A percentile compares a stretch with the other conserved stretches of the same genome.
phyloP scores from a whole-genome alignment of 1,139 yeast species.

The Spencermartinsiella ligniputridi region DNA sequence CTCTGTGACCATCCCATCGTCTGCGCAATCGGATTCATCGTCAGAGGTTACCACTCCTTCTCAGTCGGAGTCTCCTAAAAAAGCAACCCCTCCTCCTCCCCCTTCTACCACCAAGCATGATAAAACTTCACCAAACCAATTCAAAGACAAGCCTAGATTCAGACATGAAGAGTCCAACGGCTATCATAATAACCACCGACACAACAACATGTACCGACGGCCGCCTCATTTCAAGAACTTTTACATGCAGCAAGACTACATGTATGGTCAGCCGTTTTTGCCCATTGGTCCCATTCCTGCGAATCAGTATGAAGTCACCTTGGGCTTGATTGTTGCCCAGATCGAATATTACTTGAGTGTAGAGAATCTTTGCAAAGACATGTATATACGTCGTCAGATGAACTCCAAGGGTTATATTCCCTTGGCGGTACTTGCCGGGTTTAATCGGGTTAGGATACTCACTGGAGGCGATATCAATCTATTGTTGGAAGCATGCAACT shows the following conservation, averaged over 20 bases:
- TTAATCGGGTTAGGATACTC: slow-evolving; percentile 65
- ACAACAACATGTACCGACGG: slow-evolving; percentile 9
- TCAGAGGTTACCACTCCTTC: too few species aligned
- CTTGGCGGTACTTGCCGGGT: slow-evolving; percentile 57
- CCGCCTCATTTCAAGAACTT: slow-evolving; percentile 22
- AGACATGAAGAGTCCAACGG: slow-evolving; percentile 7
- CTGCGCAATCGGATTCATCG: too few species aligned
- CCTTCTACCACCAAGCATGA: slow-evolving; percentile 1
- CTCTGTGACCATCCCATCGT: too few species aligned
- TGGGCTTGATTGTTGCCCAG: slow-evolving; percentile 43
- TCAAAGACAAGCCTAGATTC: slow-evolving; percentile 7
- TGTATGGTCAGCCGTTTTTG: slow-evolving; percentile 21
- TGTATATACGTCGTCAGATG: slow-evolving; percentile 76
- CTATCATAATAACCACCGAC: slow-evolving; percentile 1
- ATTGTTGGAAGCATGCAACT: slow-evolving; percentile 44
- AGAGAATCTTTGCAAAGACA: slow-evolving; percentile 80
- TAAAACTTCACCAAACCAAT: background rate
- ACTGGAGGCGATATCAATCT: slow-evolving; percentile 47
- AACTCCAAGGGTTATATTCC: slow-evolving; percentile 70
- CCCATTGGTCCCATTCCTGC: slow-evolving; percentile 17
- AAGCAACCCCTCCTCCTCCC: background rate
- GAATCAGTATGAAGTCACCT: slow-evolving; percentile 26
- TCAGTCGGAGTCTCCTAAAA: background rate
- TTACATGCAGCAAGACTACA: slow-evolving; percentile 19
- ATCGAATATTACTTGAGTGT: slow-evolving; percentile 84